Conservation (phyloP, 1,284 basidiomycete genomes). For the Cutaneotrichosporon daszewskae region DNA sequence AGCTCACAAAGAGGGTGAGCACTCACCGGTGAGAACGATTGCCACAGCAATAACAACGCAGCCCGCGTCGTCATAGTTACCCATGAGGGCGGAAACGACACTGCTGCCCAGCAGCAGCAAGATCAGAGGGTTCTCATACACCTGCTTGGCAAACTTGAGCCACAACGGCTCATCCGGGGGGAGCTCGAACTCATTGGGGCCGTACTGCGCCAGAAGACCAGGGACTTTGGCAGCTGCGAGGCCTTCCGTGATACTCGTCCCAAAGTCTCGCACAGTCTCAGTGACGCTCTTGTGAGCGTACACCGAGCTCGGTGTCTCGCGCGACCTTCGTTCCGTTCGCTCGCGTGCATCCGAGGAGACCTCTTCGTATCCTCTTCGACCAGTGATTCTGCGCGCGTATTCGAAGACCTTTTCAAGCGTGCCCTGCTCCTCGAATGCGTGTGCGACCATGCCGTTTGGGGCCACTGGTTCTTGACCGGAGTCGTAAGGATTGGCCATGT, state of each 20-base stretch:
- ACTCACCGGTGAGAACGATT: slow-evolving; percentile 83
- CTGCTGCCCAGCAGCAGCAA: slow-evolving; percentile 83
- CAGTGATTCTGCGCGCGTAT: slow-evolving; percentile 25
- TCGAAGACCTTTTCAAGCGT: slow-evolving; percentile 1
- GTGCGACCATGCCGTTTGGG: slow-evolving; percentile 1
- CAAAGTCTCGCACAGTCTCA: slow-evolving; percentile 49
- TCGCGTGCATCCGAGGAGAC: slow-evolving; percentile 22
- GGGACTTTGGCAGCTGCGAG: slow-evolving; percentile 61
- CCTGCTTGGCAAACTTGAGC: slow-evolving; percentile 78
- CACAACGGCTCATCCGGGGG: slow-evolving; percentile 69
- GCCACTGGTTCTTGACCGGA: background rate
- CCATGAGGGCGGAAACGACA: slow-evolving; percentile 78
- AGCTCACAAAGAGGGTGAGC: slow-evolving; percentile 1
- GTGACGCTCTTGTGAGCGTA: slow-evolving; percentile 42
- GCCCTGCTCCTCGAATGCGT: slow-evolving; percentile 10
- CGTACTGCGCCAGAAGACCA: slow-evolving; percentile 62
- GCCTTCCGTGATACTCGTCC: slow-evolving; percentile 60
- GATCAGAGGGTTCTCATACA: slow-evolving; percentile 90
- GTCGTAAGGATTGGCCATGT: slow-evolving; percentile 15
- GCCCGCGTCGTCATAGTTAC: slow-evolving; percentile 88
- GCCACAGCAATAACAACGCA: slow-evolving; percentile 90
- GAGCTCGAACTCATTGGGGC: slow-evolving; percentile 94
- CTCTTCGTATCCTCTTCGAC: slow-evolving; percentile 29
- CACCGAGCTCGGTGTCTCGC: slow-evolving; percentile 41
- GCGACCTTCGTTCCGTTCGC: slow-evolving; percentile 32